Conservation (phyloP, 2,329 filamentous ascomycete species). For the Fusarium sambucinum region DNA sequence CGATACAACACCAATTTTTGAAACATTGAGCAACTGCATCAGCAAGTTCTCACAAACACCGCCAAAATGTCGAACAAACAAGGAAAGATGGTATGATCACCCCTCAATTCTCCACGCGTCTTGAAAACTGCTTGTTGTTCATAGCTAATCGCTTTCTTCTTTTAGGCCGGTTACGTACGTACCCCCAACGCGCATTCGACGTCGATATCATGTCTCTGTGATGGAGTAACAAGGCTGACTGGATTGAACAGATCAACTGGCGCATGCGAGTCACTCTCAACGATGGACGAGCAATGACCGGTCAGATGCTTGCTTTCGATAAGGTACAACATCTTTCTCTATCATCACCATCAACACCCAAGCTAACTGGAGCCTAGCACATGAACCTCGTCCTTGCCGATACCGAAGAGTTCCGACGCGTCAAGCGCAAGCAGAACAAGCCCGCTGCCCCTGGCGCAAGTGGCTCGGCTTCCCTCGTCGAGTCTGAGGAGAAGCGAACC, state of each 20-base stretch:
- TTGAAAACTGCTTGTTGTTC: slow-evolving; percentile 56
- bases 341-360: background rate
- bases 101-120: slow-evolving; percentile 40
- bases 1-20: slow-evolving; percentile 59
- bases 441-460: slow-evolving; percentile 72
- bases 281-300: slow-evolving; percentile 95
- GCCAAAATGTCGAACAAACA: slow-evolving; percentile 76
- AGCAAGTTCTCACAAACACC: slow-evolving; percentile 48
- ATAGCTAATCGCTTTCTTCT: slow-evolving; percentile 69
- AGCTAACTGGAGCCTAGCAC: slow-evolving; percentile 69
- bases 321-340: slow-evolving; percentile 70
- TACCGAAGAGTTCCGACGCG: slow-evolving; percentile 95
- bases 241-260: slow-evolving; percentile 86
- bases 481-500: slow-evolving; percentile 97
- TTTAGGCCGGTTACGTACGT: slow-evolving; percentile 79
- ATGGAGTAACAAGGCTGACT: slow-evolving; percentile 26
- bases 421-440: slow-evolving; percentile 87
- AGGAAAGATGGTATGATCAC: slow-evolving; percentile 92
- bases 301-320: slow-evolving; percentile 98
- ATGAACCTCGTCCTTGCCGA: slow-evolving; percentile 99
- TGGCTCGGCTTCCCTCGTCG: slow-evolving; percentile 74
- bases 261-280: slow-evolving; percentile 97
- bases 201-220: background rate
- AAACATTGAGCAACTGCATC: slow-evolving; percentile 50
- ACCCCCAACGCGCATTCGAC: slow-evolving; percentile 30